A percentile compares a stretch with the other conserved stretches of the same genome.
Conservation (phyloP, 192 early-diverging fungal genomes). For the Pilaira anomala region DNA sequence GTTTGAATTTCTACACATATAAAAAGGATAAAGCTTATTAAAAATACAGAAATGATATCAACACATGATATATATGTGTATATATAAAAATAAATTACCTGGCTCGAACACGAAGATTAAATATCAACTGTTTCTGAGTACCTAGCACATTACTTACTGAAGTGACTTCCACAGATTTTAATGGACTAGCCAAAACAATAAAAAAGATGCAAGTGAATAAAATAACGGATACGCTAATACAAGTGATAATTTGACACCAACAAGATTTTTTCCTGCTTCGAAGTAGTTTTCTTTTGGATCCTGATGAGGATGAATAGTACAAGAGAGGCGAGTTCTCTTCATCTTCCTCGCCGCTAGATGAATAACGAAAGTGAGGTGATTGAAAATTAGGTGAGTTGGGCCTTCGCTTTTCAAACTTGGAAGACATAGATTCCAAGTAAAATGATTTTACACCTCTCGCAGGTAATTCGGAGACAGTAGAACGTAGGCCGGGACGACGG, state of each 20-base stretch:
- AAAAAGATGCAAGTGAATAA: neutral
- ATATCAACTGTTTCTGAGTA: slow-evolving; percentile 16
- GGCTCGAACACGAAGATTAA: slow-evolving; percentile 16
- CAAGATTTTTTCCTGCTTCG: neutral
- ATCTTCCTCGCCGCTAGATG: slow-evolving; percentile 6
- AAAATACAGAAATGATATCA: neutral
- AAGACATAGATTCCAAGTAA: neutral
- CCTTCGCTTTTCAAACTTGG: neutral
- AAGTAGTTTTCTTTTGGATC: neutral
- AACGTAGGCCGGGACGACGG: slow-evolving; percentile 7
- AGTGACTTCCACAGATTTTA: neutral
- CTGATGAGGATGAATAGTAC: neutral
- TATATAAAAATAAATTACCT: neutral
- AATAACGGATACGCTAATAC: neutral
- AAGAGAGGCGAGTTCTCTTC: neutral
- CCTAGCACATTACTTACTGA: slow-evolving; percentile 1
- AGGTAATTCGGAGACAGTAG: slow-evolving; percentile 12
- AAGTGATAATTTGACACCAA: neutral
- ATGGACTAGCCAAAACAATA: slow-evolving; percentile 8
- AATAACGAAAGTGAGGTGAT: neutral
- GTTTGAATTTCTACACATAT: slow-evolving; percentile 7
- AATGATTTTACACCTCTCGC: slow-evolving; percentile 13
- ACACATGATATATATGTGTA: neutral
- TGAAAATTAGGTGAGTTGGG: neutral
- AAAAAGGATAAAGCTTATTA: too few relatives aligned